phyloP scores from a whole-genome alignment of 805 yeast species.

The Tetrapisispora pingtungensis region DNA sequence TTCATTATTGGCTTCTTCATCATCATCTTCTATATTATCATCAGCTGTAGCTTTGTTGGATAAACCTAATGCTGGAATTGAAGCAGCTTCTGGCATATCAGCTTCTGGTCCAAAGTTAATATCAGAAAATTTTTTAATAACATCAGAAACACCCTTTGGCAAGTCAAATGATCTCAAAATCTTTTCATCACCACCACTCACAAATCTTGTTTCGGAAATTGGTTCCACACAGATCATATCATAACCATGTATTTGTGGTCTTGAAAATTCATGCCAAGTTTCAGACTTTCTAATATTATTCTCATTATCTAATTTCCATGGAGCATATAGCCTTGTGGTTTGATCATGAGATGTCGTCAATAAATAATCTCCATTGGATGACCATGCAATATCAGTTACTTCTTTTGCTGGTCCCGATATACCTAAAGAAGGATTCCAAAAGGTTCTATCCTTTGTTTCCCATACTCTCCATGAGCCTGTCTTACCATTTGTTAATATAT shows the following conservation, averaged over 20 bases:
- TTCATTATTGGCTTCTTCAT: conserved; percentile 26
- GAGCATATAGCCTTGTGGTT: conserved; percentile 76
- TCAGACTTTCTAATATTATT: conserved; percentile 21
- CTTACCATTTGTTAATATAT: conserved; percentile 72
- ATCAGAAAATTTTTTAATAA: conserved; percentile 47
- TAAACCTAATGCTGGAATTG: conserved; percentile 85
- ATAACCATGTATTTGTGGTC: conserved; percentile 98
- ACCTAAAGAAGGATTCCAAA: conserved; percentile 43
- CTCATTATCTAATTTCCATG: conserved; percentile 37
- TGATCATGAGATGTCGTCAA: conserved; percentile 82
- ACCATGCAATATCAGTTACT: conserved; percentile 75
- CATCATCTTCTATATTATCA: conserved; percentile 35
- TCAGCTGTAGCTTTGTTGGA: conserved; percentile 77
- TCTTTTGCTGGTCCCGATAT: conserved; percentile 68
- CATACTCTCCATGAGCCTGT: conserved; percentile 91
- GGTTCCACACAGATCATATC: conserved; percentile 80
- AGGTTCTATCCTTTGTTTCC: conserved; percentile 31
- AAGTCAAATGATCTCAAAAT: conserved; percentile 79
- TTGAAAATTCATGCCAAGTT: conserved; percentile 84
- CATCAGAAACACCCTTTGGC: conserved; percentile 64
- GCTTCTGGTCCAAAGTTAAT: conserved; percentile 27
- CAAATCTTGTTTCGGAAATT: conserved; percentile 51
- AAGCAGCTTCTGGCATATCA: conserved; percentile 68
- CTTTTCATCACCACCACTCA: conserved; percentile 95
- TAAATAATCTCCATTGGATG: conserved; percentile 52